Base-by-base conservation (phyloP, 495 filamentous ascomycete species). In the Jackrogersella minutella region DNA sequence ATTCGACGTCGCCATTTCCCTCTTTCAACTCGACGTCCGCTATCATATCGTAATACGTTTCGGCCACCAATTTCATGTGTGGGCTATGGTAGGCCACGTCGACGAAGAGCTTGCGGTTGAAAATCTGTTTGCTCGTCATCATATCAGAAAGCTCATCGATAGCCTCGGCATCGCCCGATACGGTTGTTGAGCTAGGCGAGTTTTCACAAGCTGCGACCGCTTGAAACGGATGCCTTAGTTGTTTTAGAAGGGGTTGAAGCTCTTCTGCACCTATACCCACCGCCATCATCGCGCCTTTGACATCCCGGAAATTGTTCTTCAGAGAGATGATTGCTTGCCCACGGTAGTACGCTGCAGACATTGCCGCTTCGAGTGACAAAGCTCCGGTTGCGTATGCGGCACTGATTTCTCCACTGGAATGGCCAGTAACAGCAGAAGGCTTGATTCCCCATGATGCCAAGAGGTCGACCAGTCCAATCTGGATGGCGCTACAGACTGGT, bases 11-110 rank as follows among this genome's bases (percentile, higher is more conserved):
- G 2, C 73, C 37, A 47, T 62, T 74, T 7, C 73, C 66, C 10
- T 73, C 62, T 3, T 71, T 79, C 10, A 75, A 47, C 34, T 65
- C 71, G 22, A 79, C 33, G 28, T 71, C 64, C 51, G 70, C 64
- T 31, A 77, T 70, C 33, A 74, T 76, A 2, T 64, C 60, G 5
- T 64, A 58, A 61, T 83, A 82, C 14, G 73, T 77, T 37, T 79
- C 72, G 39, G 77, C 76, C n/a, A 81, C 73, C 33, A 79, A 60
- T 37, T 78, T 68, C 82, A 90, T 90, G 60, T 90, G 85, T 49
- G 82, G 80, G 1, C 87, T 89, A 66, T 91, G 88, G 62, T 87
- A 91, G 0, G 87, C 88, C 19, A 81, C 76, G 26, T 84, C 79
- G n/a, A 90, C 85, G 13, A 77, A 73, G 0, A 90, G 80, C 10